phyloP scores from a whole-genome alignment of 148 eudicot species.

The Cornus suecica region DNA sequence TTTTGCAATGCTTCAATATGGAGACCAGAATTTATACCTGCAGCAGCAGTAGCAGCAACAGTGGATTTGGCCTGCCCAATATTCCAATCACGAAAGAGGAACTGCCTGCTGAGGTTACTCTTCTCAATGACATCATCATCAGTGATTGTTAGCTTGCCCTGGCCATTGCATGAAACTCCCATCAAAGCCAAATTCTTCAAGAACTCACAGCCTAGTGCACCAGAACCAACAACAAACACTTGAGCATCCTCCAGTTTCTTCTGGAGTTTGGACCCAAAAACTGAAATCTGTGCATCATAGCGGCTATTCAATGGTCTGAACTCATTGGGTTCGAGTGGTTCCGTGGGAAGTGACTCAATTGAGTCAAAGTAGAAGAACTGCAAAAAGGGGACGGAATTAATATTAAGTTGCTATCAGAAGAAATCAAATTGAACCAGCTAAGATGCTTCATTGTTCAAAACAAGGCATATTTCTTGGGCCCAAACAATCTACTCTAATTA shows the following conservation, averaged over 20 bases:
- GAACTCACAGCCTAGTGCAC: conserved; percentile 94
- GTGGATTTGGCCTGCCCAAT: conserved; percentile 96
- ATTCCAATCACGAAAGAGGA: conserved; percentile 95
- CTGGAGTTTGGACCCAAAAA: conserved; percentile 81
- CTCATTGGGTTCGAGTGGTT: conserved; percentile 59
- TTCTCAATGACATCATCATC: conserved; percentile 98
- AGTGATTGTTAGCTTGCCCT: conserved; percentile 75
- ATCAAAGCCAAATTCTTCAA: conserved; percentile 88
- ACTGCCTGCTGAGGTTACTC: conserved; percentile 91
- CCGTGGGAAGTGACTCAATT: conserved; percentile 80
- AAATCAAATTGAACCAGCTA: neutral
- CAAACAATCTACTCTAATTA: neutral
- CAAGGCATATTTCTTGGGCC: no score
- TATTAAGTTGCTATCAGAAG: conserved; percentile 1
- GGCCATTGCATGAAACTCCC: conserved; percentile 78
- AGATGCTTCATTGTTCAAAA: neutral
- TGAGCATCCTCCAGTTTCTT: conserved; percentile 79
- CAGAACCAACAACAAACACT: conserved; percentile 82
- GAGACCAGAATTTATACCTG: conserved; percentile 57
- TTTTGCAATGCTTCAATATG: conserved; percentile 78
- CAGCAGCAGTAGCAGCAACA: conserved; percentile 86
- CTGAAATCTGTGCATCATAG: conserved; percentile 92
- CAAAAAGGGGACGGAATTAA: conserved; percentile 11
- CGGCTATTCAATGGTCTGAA: conserved; percentile 68
- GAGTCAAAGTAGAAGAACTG: conserved; percentile 98